phyloP scores from a whole-genome alignment of 2,329 filamentous ascomycete genomes.

The Periconia digitata region DNA sequence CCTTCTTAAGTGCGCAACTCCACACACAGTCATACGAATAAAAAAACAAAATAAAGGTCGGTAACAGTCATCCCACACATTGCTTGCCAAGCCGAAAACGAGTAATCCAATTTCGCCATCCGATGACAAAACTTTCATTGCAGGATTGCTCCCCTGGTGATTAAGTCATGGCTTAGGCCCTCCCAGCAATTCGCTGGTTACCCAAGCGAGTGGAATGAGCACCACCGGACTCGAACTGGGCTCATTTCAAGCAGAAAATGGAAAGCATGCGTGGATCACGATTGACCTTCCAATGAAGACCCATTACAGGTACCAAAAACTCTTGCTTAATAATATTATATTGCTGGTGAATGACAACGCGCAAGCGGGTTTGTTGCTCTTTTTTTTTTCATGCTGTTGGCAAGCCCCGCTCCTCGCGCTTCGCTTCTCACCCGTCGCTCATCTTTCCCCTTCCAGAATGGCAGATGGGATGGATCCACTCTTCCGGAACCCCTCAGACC shows the following conservation, averaged over 20 bases:
- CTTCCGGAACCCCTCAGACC: neutral
- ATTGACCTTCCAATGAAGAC: conserved; percentile 38
- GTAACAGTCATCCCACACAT: conserved; percentile 38
- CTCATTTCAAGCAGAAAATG: conserved; percentile 36
- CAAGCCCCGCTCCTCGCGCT: too few relatives aligned
- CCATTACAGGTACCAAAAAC: conserved; percentile 35
- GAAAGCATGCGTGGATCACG: conserved; percentile 35
- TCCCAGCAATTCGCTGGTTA: conserved; percentile 46
- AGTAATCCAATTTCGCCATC: conserved; percentile 46
- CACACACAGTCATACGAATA: too few relatives aligned
- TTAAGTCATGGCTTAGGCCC: conserved; percentile 47
- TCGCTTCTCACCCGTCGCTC: too few relatives aligned
- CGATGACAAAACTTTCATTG: conserved; percentile 45
- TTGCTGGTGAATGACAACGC: too few relatives aligned
- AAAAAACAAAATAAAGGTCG: conserved; percentile 39
- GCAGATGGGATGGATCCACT: neutral
- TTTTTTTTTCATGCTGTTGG: too few relatives aligned
- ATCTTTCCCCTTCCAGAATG: too few relatives aligned
- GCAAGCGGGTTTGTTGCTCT: too few relatives aligned
- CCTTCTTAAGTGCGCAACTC: too few relatives aligned
- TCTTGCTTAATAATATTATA: neutral
- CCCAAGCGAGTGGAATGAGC: conserved; percentile 42
- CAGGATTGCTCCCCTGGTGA: conserved; percentile 48
- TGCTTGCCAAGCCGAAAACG: conserved; percentile 37
- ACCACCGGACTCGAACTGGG: conserved; percentile 47